Base-by-base conservation (phyloP, 192 early-diverging fungal species). In the Paraglomus occultum region DNA sequence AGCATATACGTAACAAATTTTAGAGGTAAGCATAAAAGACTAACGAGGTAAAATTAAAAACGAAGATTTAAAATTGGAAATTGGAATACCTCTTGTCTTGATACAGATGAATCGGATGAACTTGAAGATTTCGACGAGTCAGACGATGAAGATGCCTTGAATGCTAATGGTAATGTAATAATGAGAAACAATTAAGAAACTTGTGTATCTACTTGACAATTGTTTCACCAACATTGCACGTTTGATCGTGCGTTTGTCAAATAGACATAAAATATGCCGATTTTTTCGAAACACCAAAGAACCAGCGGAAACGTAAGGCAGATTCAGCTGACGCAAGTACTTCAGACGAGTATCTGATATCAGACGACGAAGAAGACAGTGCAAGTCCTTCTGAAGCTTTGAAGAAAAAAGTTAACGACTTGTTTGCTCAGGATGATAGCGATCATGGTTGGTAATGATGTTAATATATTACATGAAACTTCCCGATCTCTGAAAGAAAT, bases 41-140 rank as follows among this genome's bases (percentile, higher is more conserved):
- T 14, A 81, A 82, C 71, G 72, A 57, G 2, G 90, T 23, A 85
- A 88, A 54, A 77, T 99, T 0, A 95, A 96, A 72, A 95, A 99
- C 77, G 89, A 95, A 15, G 97, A 97, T 73, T 99, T 99, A 74
- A 91, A 96, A 65, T 85, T 97, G 83, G 91, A 93, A 39, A 76
- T 83, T 15, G 89, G 93, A 61, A 76, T 81, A 70, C 87, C 89
- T 17, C 91, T 93, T 74, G 84, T 69, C 76, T 64, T 48, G 82
- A 83, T 70, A 71, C 77, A 82, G 8, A 72, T 23, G 84, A 87
- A 11, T 77, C 87, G 11, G 85, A 86, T 44, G 85, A 87, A 52
- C 50, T 82, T 31, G 88, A 85, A 42, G 89, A 87, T 0, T 80
- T 82, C 51, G 89, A 80, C 12, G 89, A 89, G 1, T 82, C 83